These are phyloP conservation scores for Aegilops speltoides DNA, from an alignment of 176 grass and related monocot species.

Conservation along the genomic window DNA sequence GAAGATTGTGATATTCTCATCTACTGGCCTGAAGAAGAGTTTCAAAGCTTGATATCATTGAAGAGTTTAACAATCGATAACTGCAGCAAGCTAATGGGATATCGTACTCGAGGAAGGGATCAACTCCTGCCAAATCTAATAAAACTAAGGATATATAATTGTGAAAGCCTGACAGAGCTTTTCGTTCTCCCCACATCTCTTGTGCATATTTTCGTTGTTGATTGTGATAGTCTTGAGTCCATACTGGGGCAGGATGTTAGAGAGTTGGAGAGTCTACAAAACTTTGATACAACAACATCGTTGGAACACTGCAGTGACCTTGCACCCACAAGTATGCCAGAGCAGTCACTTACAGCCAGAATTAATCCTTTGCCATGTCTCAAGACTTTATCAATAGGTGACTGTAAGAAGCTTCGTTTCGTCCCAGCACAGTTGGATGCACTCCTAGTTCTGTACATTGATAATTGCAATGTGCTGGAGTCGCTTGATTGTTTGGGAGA, in stretches of 20 bases:
- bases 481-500: neutral
- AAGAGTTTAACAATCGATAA: fast-evolving
- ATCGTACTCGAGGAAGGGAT: neutral
- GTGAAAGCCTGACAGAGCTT: neutral
- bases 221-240: neutral
- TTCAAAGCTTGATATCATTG: neutral
- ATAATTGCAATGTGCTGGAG: too few species aligned
- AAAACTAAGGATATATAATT: fast-evolving
- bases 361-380: neutral
- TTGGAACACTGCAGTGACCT: too few species aligned
- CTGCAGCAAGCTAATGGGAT: neutral
- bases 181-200: slow-evolving; percentile 7
- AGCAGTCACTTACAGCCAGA: too few species aligned
- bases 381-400: neutral
- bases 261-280: too few species aligned
- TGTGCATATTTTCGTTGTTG: fast-evolving
- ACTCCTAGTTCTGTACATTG: too few species aligned
- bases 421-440: neutral
- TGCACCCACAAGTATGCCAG: too few species aligned
- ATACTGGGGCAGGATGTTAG: neutral
- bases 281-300: neutral
- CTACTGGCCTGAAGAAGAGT: neutral
- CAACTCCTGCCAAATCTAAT: neutral
- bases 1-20: neutral
- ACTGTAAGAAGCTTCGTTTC: neutral